Evolutionary conservation across 2,329 filamentous ascomycete genomes (phyloP).

Genomic region (Parafenestella ontariensis): DNA sequence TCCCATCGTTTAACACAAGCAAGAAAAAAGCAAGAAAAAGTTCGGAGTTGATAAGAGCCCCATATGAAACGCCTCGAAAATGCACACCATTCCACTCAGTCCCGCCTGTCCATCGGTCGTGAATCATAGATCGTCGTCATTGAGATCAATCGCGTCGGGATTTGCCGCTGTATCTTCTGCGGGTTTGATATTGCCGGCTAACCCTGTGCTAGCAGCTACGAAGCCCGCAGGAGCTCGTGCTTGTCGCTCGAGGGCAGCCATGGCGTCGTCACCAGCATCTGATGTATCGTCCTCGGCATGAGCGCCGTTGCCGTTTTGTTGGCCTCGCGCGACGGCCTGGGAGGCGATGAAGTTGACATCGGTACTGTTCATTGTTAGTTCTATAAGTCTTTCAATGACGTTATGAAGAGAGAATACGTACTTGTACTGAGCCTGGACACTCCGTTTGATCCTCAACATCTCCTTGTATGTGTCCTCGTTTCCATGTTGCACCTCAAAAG

Average conservation of each 20-base stretch:
- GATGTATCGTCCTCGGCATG: constrained; percentile 54
- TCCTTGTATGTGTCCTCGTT: constrained; percentile 99
- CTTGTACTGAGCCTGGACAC: constrained; percentile 97
- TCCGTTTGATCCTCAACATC: constrained; percentile 97
- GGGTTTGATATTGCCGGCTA: constrained; percentile 64
- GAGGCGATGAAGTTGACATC: constrained; percentile 99
- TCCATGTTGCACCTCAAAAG: constrained; percentile 95
- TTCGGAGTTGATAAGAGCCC: constrained; percentile 4
- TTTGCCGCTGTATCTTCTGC: constrained; percentile 64
- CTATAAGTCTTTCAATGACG: neutral
- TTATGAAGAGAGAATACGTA: constrained; percentile 48
- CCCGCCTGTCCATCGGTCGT: constrained; percentile 19
- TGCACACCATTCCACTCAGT: constrained; percentile 16
- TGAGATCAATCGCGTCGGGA: constrained; percentile 84
- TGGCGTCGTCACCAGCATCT: constrained; percentile 72
- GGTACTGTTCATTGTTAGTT: constrained; percentile 64
- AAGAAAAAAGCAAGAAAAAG: constrained; percentile 5
- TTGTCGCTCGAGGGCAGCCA: constrained; percentile 87
- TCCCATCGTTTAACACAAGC: neutral
- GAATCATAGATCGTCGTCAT: constrained; percentile 57
- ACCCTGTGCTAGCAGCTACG: constrained; percentile 81
- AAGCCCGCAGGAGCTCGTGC: constrained; percentile 90
- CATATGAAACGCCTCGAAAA: constrained; percentile 28
- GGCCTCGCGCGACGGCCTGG: constrained; percentile 84
- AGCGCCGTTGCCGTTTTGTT: constrained; percentile 62